These are phyloP conservation scores for Eryngium alpinum DNA, from an alignment of 140 eudicot species.

Conservation along the genomic window DNA sequence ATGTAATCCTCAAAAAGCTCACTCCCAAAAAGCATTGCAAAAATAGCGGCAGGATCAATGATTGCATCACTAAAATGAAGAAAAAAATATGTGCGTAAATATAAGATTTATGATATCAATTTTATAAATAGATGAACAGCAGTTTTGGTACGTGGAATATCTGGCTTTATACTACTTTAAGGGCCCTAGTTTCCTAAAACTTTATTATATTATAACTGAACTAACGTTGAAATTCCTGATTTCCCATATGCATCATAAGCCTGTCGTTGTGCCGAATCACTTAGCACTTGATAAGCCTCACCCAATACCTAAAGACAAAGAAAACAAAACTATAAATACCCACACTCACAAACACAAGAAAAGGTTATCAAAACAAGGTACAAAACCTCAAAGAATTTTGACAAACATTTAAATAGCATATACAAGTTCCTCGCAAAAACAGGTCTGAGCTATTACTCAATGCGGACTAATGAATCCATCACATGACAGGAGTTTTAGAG, in stretches of 20 bases:
- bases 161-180: background rate
- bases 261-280: constrained; percentile 84
- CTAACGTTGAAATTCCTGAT: constrained; percentile 93
- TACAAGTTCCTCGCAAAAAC: background rate
- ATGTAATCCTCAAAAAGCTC: constrained; percentile 96
- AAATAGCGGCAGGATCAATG: constrained; percentile 95
- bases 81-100: background rate
- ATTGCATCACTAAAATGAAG: constrained; percentile 69
- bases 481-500: background rate
- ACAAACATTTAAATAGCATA: background rate
- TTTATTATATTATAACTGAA: constrained; percentile 22
- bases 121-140: background rate
- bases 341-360: background rate
- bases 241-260: constrained; percentile 86
- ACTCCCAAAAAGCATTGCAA: constrained; percentile 98
- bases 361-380: background rate
- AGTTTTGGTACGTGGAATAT: background rate
- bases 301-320: constrained; percentile 61
- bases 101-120: constrained; percentile 1
- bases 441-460: background rate
- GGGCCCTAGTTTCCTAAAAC: constrained; percentile 18
- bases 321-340: background rate
- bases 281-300: constrained; percentile 96
- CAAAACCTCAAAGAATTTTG: background rate
- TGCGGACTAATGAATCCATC: background rate